Base-by-base conservation (phyloP, 164 flowering plant genomes). In the Nymphaea colorata region DNA sequence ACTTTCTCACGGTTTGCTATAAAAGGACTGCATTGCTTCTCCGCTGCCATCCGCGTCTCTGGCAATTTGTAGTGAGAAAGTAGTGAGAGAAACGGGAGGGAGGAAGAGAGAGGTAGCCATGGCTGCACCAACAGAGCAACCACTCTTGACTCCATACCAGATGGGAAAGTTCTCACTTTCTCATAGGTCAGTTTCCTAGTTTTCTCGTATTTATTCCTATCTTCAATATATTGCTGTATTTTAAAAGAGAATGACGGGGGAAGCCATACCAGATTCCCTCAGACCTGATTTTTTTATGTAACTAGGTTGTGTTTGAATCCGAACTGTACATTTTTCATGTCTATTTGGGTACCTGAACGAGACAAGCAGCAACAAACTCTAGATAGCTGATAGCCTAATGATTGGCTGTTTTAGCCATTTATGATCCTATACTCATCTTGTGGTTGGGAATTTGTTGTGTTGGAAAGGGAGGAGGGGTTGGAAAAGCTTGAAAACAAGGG, bases 91-190 rank as follows among this genome's bases (percentile, higher is more conserved):
- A 12, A 47, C 2, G 55, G 2, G 55, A 2, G 55, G 12, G 4
- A 47, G 55, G 12, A 12, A 47, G 55, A 47, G 5, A 47, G 4
- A 47, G 55, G 12, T 2, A n/a, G 59, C 10, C 12, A 61, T n/a
- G 64, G 64, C 36, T 3, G 64, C 25, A 61, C 15, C 25, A 61
- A 7, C 4, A 61, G 59, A 8, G 16, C 25, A n/a, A 36, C 70
- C 70, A 6, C 55, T 68, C 12, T 17, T 59, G 10, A 59, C 64
- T 59, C 64, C 64, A 14, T 42, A 68, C 64, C 15, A 68, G 53
- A 59, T 68, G 70, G 70, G 70, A 3, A 16, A 17, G 12, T 68
- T 68, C 41, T 60, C n/a, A 16, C 64, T 68, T 47, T 68, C 70
- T 60, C 70, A 68, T 53, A 68, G 70, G 70, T 68, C 12, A 18